These are phyloP conservation scores for Podosphaera leucotricha DNA, from an alignment of 2,329 filamentous ascomycete genomes.

Conservation along the genomic window DNA sequence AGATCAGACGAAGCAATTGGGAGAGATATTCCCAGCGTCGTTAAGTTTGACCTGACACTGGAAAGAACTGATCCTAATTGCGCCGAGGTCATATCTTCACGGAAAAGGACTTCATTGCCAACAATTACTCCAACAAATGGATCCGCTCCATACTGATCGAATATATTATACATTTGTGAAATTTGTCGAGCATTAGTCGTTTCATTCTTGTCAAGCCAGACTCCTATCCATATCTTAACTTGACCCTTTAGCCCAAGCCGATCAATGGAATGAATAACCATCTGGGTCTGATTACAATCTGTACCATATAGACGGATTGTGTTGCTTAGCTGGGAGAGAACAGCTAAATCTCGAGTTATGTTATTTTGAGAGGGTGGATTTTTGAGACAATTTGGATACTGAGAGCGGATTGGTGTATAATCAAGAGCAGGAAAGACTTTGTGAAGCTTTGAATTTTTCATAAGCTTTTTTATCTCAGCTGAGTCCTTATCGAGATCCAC, in stretches of 20 bases:
- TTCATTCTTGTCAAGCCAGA: constrained; percentile 68
- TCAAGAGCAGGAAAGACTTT: constrained; percentile 91
- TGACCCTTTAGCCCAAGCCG: constrained; percentile 43
- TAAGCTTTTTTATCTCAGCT: constrained; percentile 51
- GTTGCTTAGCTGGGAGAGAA: constrained; percentile 76
- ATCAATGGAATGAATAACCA: constrained; percentile 67
- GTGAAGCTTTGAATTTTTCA: constrained; percentile 64
- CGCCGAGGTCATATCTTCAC: constrained; percentile 45
- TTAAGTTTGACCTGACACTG: constrained; percentile 50
- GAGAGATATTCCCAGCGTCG: constrained; percentile 35
- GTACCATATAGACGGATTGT: constrained; percentile 77
- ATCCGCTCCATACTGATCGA: constrained; percentile 40
- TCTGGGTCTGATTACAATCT: constrained; percentile 92
- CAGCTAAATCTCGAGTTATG: constrained; percentile 71
- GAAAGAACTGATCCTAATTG: constrained; percentile 40
- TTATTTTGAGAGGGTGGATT: constrained; percentile 81
- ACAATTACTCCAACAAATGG: constrained; percentile 67
- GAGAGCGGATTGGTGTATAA: constrained; percentile 77
- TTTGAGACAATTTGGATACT: constrained; percentile 63
- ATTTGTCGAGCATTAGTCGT: constrained; percentile 73
- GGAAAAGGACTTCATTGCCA: constrained; percentile 58
- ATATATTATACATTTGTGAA: constrained; percentile 58
- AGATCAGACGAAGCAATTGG: constrained; percentile 75
- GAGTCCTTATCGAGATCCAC: constrained; percentile 55
- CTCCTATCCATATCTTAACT: constrained; percentile 82